A percentile compares a stretch with the other conserved stretches of the same genome.
Evolutionary conservation across 495 filamentous ascomycete genomes (phyloP).

Genomic region (Talaromyces trachyspermus): DNA sequence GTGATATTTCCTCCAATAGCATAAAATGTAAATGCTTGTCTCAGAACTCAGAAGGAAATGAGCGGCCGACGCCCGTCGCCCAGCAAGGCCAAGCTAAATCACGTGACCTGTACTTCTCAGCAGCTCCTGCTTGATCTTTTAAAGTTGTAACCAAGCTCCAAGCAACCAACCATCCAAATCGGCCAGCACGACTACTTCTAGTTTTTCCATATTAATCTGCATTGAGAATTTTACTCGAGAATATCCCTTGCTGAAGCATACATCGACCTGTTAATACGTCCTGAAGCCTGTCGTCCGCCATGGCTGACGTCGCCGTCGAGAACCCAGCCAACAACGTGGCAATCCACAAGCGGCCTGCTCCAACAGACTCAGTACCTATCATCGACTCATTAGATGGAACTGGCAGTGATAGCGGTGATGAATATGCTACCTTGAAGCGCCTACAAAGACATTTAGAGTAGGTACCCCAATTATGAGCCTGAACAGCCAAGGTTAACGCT

Average conservation of each 20-base stretch:
- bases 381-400: conserved; percentile 82
- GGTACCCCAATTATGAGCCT: conserved; percentile 13
- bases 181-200: too few relatives aligned
- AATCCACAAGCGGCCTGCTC: conserved; percentile 68
- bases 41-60: too few relatives aligned
- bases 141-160: background rate
- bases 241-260: too few relatives aligned
- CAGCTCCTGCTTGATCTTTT: conserved; percentile 4
- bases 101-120: background rate
- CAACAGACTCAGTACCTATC: conserved; percentile 77
- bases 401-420: conserved; percentile 74
- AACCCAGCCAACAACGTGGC: conserved; percentile 63
- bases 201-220: too few relatives aligned
- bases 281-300: conserved; percentile 30
- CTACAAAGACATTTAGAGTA: conserved; percentile 93
- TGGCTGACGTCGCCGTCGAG: conserved; percentile 82
- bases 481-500: conserved; percentile 21
- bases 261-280: conserved; percentile 5
- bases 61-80: too few relatives aligned
- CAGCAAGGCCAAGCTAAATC: too few relatives aligned
- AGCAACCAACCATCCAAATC: too few relatives aligned
- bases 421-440: conserved; percentile 92
- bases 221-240: too few relatives aligned
- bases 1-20: too few relatives aligned
- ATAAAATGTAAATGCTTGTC: too few relatives aligned